phyloP scores from a whole-genome alignment of 2,329 filamentous ascomycete genomes.

The Cadophora sp. region DNA sequence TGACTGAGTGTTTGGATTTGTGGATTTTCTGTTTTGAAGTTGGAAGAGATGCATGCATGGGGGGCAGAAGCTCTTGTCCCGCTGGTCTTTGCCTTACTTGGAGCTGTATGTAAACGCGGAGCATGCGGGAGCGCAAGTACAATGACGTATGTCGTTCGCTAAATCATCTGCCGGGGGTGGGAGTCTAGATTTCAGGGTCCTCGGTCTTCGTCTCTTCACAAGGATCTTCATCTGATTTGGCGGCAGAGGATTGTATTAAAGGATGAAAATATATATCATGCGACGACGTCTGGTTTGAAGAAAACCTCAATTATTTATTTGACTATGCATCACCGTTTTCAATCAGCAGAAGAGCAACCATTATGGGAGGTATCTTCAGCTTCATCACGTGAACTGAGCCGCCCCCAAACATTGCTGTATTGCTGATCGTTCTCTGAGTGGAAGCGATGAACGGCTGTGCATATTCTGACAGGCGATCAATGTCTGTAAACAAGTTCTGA shows the following conservation, averaged over 20 bases:
- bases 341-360: background rate
- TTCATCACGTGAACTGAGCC: background rate
- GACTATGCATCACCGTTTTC: background rate
- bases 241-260: too few relatives aligned
- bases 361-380: background rate
- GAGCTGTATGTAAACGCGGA: background rate
- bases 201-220: background rate
- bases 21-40: slow-evolving; percentile 8
- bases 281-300: background rate
- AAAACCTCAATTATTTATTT: background rate
- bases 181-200: slow-evolving; percentile 17
- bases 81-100: background rate
- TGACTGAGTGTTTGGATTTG: slow-evolving; percentile 12
- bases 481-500: background rate
- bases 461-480: background rate
- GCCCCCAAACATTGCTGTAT: background rate
- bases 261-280: background rate
- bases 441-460: background rate
- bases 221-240: background rate
- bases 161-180: background rate
- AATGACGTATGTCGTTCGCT: slow-evolving; percentile 18
- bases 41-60: background rate
- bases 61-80: too few relatives aligned
- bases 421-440: background rate
- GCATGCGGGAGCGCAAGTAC: slow-evolving; percentile 15